A percentile compares a stretch with the other conserved stretches of the same genome.
Evolutionary conservation across 129 eudicot species (phyloP).

Genomic region (sunflower (Helianthus annuus)): HanXRQr2.0-SUNRISE NC_035443.2:189535109-189535608

Average conservation of each 20-base stretch:
- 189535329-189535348: neutral
- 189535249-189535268: slow-evolving; percentile 47
- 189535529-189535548: neutral
- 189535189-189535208: slow-evolving; percentile 11
- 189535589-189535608: slow-evolving; percentile 4
- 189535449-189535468: slow-evolving; percentile 38
- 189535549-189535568: neutral
- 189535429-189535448: slow-evolving; percentile 36
- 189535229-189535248: slow-evolving; percentile 57
- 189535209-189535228: neutral
- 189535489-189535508: slow-evolving; percentile 49
- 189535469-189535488: slow-evolving; percentile 55
- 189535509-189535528: slow-evolving; percentile 11
- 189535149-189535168: slow-evolving; percentile 29
- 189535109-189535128: slow-evolving; percentile 36
- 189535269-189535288: slow-evolving; percentile 51
- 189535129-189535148: slow-evolving; percentile 42
- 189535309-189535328: slow-evolving; percentile 6
- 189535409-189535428: slow-evolving; percentile 41
- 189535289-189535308: slow-evolving; percentile 64
- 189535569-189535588: neutral
- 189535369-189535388: slow-evolving; percentile 20
- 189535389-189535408: slow-evolving; percentile 44
- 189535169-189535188: neutral
- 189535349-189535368: too few species aligned